Evolutionary conservation across 495 filamentous ascomycete genomes (phyloP), one percentile per base, ranked within the genome.

Genomic region (Podospora pseudopauciseta): DNA sequence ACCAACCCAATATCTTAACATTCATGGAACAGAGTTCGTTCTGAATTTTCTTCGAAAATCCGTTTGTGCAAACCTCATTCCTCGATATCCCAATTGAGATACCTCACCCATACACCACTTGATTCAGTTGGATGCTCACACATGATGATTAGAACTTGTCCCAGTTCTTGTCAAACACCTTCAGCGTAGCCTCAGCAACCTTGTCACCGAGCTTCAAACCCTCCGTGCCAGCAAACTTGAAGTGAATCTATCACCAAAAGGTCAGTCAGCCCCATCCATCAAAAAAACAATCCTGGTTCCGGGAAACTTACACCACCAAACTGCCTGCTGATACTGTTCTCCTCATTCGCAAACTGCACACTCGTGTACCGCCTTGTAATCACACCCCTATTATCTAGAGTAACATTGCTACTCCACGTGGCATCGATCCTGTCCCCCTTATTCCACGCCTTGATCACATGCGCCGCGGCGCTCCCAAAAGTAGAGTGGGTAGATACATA

Each of bases 401-500:
- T 77, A 6, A 77, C 77, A 44, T 74, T 78, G 57, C 72, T 76
- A 65, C 72, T 78, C 19, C 74, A 34, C 5, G 71, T 72, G 3
- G 71, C 67, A 55, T 73, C 61, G 27, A 73, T 70, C 18, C 4
- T 53, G 16, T 75, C 74, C 0, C 72, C 75, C 13, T 70, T 64
- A 60, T 75, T 76, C 66, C 65, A 77, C 9, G 62, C 69, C 15
- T 68, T 44, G 9, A 80, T 60, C 2, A 77, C 74, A 16, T 67
- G 66, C 2, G 72, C 69, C 5, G 75, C 77, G 4, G 77, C 77
- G 13, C 67, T 72, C n/a, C 77, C 77, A 69, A 76, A 78, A 0
- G 75, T 77, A 19, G 76, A 72, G 63, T 80, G 77, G 16, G 75
- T 77, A 20, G 76, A 78, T 0, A 73, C 65, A 28, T 80, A 80